Base-by-base conservation (phyloP, 2,329 filamentous ascomycete genomes). In the Shiraia bambusicola region DNA sequence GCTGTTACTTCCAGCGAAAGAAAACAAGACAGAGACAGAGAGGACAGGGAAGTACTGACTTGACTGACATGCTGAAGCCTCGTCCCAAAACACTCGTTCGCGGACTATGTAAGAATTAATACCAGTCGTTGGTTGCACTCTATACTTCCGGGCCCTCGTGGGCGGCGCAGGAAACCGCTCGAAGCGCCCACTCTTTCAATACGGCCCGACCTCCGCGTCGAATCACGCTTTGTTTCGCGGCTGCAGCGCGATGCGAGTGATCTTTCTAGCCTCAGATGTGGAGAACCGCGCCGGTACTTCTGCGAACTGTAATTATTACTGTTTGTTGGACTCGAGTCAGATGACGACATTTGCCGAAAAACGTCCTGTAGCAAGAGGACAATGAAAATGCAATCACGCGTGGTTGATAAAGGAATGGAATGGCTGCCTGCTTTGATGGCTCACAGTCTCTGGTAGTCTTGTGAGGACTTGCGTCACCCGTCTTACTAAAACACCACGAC, bases 41-140 rank as follows among this genome's bases (percentile, higher is more conserved):
- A 29, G 33, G 32, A 31, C 8, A 43, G 47, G 50, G 34, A 24
- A 37, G 45, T 54, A 68, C 66, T 64, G 41, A 70, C 67, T 70
- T 70, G 56, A 70, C 61, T 47, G 66, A 69, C 67, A 70, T 70
- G 35, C 28, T 56, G 48, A 42, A 49, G 42, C 50, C 36, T 46
- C 48, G n/a, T 33, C 42, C 44, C 39, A 37, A 47, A 47, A 13
- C 28, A 47, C 48, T 47, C 52, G 50, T 46, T 59, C 50, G 47
- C 44, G 53, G 42, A 46, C 50, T 47, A 47, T 35, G 47, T 45
- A 41, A 44, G 47, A 47, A 54, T 45, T 44, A 50, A 56, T 58
- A 52, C 53, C 53, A 45, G 52, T 52, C 56, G 29, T 41, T 42
- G 44, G 40, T 39, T 35, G 37, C 35, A 22, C 30, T 28, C 14